Evolutionary conservation across 306 rosid species (phyloP), one percentile per base, ranked within the genome.

Genomic region (Vigna reflexopilosa): DNA sequence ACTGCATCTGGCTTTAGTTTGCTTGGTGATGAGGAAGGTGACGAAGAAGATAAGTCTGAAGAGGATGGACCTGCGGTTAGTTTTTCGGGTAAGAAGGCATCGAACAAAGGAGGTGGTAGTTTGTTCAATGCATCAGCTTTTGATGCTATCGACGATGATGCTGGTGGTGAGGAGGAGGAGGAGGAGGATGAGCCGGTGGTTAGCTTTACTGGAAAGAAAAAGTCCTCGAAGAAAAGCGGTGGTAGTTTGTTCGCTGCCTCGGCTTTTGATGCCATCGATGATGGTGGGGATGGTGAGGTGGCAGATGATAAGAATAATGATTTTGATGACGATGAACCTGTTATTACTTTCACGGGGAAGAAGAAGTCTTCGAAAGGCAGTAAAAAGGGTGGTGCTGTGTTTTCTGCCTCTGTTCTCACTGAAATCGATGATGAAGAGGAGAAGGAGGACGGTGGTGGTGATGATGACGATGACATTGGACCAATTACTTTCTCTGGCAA

Each of bases 351-450:
- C 80, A 73, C 83, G 0, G 98, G 95, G 68, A 90, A 91, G 91
- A 91, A 93, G 86, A 93, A 94, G 81, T 83, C 97, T 9, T 86
- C 90, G 0, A 90, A 89, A 81, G 89, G 91, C 67, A 76, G 89
- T 13, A 88, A 86, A 84, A 90, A 78, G 83, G 86, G 80, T 1
- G 84, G 83, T 71, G 50, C 84, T 77, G 51, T 55, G 54, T 80
- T 87, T 74, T 67, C 85, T 4, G 86, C 86, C 6, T 76, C 84
- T 45, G 76, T 83, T 77, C 81, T 90, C 62, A 86, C 47, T 68
- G 93, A 71, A 52, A 82, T 84, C 30, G 89, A 76, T 75, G 83
- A 87, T 32, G 93, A 9, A 26, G 90, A 82, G 24, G 90, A 85
- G 72, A 78, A 79, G 86, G 61, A 56, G 5, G 36, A 57, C 62